These are phyloP conservation scores for Iodosphaeria phyllophila DNA, from an alignment of 2,329 filamentous ascomycete species.

Conservation along the genomic window DNA sequence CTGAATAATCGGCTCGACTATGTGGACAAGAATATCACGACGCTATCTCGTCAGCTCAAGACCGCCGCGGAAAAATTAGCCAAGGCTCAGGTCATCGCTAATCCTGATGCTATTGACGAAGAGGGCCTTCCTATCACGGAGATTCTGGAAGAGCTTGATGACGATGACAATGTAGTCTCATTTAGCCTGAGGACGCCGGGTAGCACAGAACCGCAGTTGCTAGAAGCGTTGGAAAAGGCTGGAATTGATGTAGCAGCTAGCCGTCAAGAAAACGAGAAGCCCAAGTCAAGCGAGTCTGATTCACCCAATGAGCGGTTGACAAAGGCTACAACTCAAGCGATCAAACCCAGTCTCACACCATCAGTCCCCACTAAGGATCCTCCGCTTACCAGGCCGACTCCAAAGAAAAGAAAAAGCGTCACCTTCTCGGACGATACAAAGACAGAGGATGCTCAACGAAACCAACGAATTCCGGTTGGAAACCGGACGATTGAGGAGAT, in stretches of 20 bases:
- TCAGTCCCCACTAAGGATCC: neutral
- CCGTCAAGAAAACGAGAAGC: constrained; percentile 10
- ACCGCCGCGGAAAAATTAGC: constrained; percentile 51
- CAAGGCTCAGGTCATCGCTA: constrained; percentile 37
- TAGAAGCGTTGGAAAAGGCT: constrained; percentile 60
- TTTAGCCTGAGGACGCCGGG: constrained; percentile 48
- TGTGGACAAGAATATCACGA: constrained; percentile 62
- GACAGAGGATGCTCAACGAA: constrained; percentile 6
- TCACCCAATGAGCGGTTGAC: neutral
- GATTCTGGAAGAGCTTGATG: constrained; percentile 82
- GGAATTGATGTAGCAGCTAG: constrained; percentile 33
- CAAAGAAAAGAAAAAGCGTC: constrained; percentile 32
- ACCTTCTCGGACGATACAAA: constrained; percentile 45
- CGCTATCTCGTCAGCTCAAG: constrained; percentile 37
- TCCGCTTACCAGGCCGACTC: neutral
- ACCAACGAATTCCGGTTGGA: constrained; percentile 22
- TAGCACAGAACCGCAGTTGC: constrained; percentile 44
- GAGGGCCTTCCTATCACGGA: constrained; percentile 67
- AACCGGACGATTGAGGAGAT: constrained; percentile 36
- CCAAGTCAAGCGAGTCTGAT: neutral
- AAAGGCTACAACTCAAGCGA: neutral
- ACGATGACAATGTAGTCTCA: constrained; percentile 68
- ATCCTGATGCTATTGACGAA: constrained; percentile 44
- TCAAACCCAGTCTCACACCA: constrained; percentile 1
- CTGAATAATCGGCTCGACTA: constrained; percentile 73